Evolutionary conservation across 306 rosid species (phyloP), one percentile per base, ranked within the genome.

Genomic region (Rosa chinensis): DNA sequence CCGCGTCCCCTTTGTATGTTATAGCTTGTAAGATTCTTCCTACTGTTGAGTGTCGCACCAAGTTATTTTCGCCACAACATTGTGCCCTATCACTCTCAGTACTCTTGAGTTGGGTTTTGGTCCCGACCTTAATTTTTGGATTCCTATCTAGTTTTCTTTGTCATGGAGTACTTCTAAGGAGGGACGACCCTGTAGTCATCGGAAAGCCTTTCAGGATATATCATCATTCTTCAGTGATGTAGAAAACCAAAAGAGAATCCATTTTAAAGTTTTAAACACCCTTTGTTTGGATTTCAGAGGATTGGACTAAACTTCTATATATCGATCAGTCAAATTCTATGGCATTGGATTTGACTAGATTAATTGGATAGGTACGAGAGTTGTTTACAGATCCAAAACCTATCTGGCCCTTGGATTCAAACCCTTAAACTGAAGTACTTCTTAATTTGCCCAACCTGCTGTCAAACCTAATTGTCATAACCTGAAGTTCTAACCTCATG

Each of bases 21-120:
- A 17, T 66, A 39, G 48, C 45, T 66, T 66, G 44, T 35, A 64
- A 64, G 71, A 66, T 66, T 66, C 48, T 66, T 28, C 68, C 35
- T 68, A 18, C 50, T 45, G 8, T 45, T 16, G 21, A 32, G 69
- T 64, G 69, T 64, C 1, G 20, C 61, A 17, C 79, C 72, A 77
- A 72, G 80, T 37, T 49, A 8, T 76, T 77, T 76, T 85, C 78
- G 58, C 73, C 75, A 56, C 70, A 70, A 62, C 45, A 82, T 64
- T 77, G 67, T 89, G 86, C 88, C 85, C 59, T 64, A 85, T 83
- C 90, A 64, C 81, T 84, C 87, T 85, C 85, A 66, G n/a, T 20
- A 68, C 37, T 40, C 13, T 76, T 81, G 79, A 80, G 87, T 88
- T 86, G 92, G 85, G 39, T 82, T 81, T 87, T 81, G 91, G 89